Evolutionary conservation across 2,329 filamentous ascomycete genomes (phyloP).

Genomic region (Diaporthe helianthi): DNA sequence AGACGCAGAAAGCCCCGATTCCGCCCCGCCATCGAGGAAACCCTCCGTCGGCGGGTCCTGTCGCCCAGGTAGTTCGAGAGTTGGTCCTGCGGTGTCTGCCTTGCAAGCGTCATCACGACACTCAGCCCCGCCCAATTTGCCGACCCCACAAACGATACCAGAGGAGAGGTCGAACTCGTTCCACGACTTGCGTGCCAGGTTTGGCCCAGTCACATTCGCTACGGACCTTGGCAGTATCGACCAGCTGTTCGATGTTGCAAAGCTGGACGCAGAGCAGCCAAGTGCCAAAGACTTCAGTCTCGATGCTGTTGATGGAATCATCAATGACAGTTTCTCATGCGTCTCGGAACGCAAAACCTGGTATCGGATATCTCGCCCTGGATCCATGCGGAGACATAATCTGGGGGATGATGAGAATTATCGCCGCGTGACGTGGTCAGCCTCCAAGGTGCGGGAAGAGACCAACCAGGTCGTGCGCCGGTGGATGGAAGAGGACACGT

Average conservation of each 20-base stretch:
- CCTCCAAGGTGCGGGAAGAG: conserved; percentile 60
- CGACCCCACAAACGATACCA: conserved; percentile 5
- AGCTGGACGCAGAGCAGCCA: conserved; percentile 40
- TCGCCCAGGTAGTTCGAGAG: conserved; percentile 19
- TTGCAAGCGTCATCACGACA: conserved; percentile 7
- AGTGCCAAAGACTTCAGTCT: conserved; percentile 32
- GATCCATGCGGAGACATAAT: conserved; percentile 64
- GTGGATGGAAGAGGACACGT: conserved; percentile 72
- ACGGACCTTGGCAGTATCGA: conserved; percentile 38
- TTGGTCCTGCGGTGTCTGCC: conserved; percentile 19
- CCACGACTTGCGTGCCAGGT: conserved; percentile 41
- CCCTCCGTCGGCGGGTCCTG: conserved; percentile 20
- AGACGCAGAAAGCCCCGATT: conserved; percentile 35
- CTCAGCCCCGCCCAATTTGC: neutral
- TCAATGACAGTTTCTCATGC: conserved; percentile 60
- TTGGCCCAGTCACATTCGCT: conserved; percentile 40
- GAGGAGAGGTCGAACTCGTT: conserved; percentile 8
- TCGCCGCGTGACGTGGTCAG: conserved; percentile 62
- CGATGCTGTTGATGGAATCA: conserved; percentile 54
- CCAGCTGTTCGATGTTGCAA: conserved; percentile 47
- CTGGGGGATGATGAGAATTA: conserved; percentile 66
- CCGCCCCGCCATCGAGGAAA: conserved; percentile 29
- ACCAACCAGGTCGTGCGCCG: conserved; percentile 65
- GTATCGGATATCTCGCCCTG: conserved; percentile 69
- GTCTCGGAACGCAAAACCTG: conserved; percentile 68